phyloP scores from a whole-genome alignment of 192 early-diverging fungal species.

The Dissophora globulifera region DNA sequence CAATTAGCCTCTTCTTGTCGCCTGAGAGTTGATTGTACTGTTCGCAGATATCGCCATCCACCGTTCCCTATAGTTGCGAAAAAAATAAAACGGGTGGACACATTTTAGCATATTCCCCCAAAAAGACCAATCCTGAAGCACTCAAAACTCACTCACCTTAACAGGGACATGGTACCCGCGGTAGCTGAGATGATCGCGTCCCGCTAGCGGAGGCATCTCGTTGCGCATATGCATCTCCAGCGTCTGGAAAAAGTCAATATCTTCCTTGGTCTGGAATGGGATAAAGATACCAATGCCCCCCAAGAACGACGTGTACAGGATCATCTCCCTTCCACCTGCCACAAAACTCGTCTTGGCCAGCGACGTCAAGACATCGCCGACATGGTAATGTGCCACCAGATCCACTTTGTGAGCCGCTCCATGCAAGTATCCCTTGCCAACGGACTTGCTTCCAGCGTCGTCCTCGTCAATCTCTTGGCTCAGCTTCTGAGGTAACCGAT shows the following conservation, averaged over 20 bases:
- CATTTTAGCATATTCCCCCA: background rate
- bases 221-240: constrained; percentile 91
- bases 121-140: too few species aligned
- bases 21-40: constrained; percentile 76
- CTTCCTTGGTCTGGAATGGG: constrained; percentile 89
- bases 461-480: constrained; percentile 87
- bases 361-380: constrained; percentile 89
- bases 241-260: constrained; percentile 92
- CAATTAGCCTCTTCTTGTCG: constrained; percentile 80
- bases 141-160: too few species aligned
- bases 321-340: constrained; percentile 85
- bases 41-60: constrained; percentile 97
- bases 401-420: constrained; percentile 89
- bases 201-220: constrained; percentile 76
- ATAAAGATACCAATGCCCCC: constrained; percentile 88
- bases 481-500: constrained; percentile 73
- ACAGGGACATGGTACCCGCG: constrained; percentile 87
- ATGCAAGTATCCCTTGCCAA: constrained; percentile 85
- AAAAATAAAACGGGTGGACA: background rate
- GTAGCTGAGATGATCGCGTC: constrained; percentile 90
- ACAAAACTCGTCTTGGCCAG: constrained; percentile 81
- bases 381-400: constrained; percentile 79
- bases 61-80: constrained; percentile 33
- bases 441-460: constrained; percentile 82
- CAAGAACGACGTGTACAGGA: constrained; percentile 89